Conservation (phyloP, 2,329 filamentous ascomycete genomes). For the Fusarium poae region DNA sequence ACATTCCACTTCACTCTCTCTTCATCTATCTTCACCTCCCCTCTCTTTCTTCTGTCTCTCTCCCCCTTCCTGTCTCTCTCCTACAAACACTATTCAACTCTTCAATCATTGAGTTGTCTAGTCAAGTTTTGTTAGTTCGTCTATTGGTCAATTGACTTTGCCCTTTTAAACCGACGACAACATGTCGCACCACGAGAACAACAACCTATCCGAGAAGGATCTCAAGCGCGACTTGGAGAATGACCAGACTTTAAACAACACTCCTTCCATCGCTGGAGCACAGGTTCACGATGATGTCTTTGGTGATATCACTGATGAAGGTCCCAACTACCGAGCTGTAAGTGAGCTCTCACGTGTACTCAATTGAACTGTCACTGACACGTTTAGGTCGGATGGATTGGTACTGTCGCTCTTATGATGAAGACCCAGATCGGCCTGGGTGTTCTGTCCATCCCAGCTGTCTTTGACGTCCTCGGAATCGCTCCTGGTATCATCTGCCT, state of each 20-base stretch:
- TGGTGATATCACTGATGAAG: slow-evolving; percentile 49
- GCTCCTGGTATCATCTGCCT: slow-evolving; percentile 62
- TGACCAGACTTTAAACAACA: slow-evolving; percentile 11
- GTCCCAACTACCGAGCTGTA: slow-evolving; percentile 52
- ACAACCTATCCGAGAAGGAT: slow-evolving; percentile 32
- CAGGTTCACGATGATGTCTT: slow-evolving; percentile 50
- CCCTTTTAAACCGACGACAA: not conserved
- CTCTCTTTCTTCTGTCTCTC: slow-evolving; percentile 8
- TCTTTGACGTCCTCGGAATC: slow-evolving; percentile 61
- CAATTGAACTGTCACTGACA: not conserved
- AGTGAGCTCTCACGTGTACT: slow-evolving; percentile 1
- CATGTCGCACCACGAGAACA: slow-evolving; percentile 33
- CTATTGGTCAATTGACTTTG: slow-evolving; percentile 16
- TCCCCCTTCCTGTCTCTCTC: not conserved
- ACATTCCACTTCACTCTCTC: slow-evolving; percentile 7
- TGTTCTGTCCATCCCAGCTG: slow-evolving; percentile 62
- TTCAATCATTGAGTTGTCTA: slow-evolving; percentile 29
- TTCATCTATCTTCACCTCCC: slow-evolving; percentile 2
- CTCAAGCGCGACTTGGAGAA: slow-evolving; percentile 28
- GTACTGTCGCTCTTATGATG: slow-evolving; percentile 61
- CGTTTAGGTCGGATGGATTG: slow-evolving; percentile 58
- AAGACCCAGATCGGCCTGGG: slow-evolving; percentile 61
- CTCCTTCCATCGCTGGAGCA: slow-evolving; percentile 7
- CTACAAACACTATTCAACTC: slow-evolving; percentile 15
- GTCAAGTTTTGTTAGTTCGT: slow-evolving; percentile 1